Percentiles rank a stretch among this genome's conserved stretches.
These are phyloP conservation scores for Candida lessepsii DNA, from an alignment of 805 yeast species.

Conservation along the genomic window DNA sequence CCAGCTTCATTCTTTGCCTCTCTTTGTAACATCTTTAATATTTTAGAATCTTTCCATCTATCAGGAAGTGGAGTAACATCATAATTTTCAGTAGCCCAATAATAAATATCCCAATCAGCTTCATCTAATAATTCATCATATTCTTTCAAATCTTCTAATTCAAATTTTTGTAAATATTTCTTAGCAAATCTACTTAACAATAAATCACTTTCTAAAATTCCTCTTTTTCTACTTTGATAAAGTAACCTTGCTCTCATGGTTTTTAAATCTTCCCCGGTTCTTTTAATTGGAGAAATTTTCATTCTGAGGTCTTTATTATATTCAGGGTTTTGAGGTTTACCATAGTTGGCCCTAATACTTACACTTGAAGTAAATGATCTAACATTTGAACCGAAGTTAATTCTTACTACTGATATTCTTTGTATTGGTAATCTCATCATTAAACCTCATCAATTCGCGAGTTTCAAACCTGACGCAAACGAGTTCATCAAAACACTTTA, in stretches of 20 bases:
- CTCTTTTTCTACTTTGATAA: constrained; percentile 92
- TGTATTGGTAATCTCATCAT: not conserved
- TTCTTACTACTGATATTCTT: too few relatives aligned
- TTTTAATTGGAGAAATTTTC: constrained; percentile 74
- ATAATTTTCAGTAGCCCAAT: constrained; percentile 91
- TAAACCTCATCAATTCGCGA: not conserved
- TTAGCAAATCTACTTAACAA: constrained; percentile 84
- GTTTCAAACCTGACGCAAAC: not conserved
- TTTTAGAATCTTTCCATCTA: constrained; percentile 68
- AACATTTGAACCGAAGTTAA: too few relatives aligned
- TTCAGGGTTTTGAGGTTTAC: constrained; percentile 43
- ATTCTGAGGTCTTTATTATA: constrained; percentile 31
- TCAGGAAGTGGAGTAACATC: constrained; percentile 85
- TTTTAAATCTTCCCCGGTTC: constrained; percentile 70
- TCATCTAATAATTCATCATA: constrained; percentile 85
- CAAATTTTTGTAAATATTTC: constrained; percentile 58
- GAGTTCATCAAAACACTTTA: not conserved
- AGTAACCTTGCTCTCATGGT: constrained; percentile 81
- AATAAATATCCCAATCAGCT: constrained; percentile 98
- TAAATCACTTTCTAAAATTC: constrained; percentile 90
- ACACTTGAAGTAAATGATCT: not conserved
- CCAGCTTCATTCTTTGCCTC: constrained; percentile 70
- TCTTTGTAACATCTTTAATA: constrained; percentile 66
- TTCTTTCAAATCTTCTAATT: constrained; percentile 69
- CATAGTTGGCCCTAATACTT: constrained; percentile 25